These are phyloP conservation scores for Sambucus nigra DNA, from an alignment of 129 eudicot genomes.

Conservation along the genomic window DNA sequence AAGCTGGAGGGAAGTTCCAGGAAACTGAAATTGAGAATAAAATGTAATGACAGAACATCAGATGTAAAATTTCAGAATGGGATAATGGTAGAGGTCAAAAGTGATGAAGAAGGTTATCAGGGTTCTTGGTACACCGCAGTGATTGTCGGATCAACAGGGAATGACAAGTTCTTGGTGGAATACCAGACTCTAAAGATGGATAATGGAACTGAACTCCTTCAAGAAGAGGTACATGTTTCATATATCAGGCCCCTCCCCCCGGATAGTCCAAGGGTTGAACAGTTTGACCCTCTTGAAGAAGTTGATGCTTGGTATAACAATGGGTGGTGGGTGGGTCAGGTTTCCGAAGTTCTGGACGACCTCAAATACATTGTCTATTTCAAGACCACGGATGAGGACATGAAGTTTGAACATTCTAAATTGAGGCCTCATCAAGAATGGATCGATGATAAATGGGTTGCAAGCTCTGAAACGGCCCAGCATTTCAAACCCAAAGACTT, in stretches of 20 bases:
- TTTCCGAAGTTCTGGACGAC: slow-evolving; percentile 20
- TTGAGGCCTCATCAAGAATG: slow-evolving; percentile 47
- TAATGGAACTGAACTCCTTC: slow-evolving; percentile 22
- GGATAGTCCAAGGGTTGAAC: slow-evolving; percentile 6
- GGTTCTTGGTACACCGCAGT: slow-evolving; percentile 43
- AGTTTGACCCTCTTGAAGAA: slow-evolving; percentile 16
- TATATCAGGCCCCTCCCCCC: slow-evolving; percentile 40
- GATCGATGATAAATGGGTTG: slow-evolving; percentile 35
- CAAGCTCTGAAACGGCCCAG: too few relatives aligned
- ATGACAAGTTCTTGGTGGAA: slow-evolving; percentile 29
- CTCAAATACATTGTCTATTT: slow-evolving; percentile 21
- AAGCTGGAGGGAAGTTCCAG: slow-evolving; percentile 6
- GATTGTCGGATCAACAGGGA: slow-evolving; percentile 16
- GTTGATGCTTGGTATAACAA: slow-evolving; percentile 40
- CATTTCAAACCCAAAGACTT: slow-evolving; percentile 7
- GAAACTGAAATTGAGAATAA: slow-evolving; percentile 24
- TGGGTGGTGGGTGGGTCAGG: slow-evolving; percentile 43
- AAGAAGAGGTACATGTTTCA: slow-evolving; percentile 24
- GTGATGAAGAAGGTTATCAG: slow-evolving; percentile 28
- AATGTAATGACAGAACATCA: slow-evolving; percentile 6
- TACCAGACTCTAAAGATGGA: slow-evolving; percentile 23
- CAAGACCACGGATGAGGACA: slow-evolving; percentile 13
- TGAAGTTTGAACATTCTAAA: slow-evolving; percentile 23
- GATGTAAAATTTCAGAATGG: slow-evolving; percentile 19
- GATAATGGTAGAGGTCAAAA: slow-evolving; percentile 34